Base-by-base conservation (phyloP, 257 asterid genomes). In the Nicotiana paniculata region DNA sequence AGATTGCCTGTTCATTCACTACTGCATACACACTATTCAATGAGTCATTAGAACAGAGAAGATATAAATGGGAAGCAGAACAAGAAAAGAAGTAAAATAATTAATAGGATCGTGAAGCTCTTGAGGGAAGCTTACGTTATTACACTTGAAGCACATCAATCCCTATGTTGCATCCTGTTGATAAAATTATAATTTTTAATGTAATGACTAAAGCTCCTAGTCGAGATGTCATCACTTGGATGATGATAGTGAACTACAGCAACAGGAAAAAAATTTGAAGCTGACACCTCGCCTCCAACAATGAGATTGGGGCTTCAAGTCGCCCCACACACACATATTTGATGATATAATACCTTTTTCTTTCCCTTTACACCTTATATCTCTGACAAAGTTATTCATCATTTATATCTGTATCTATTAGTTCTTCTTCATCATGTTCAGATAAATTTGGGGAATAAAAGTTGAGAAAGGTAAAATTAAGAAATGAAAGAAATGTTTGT, bases 401-500 rank as follows among this genome's bases (percentile, higher is more conserved):
- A 24, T 46, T 65, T 72, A 1, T 24, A 72, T 24, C 79, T 46
- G 18, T 46, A 24, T 72, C 79, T 72, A 46, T 18, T 72, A 13
- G 39, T 46, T 12, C 15, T 18, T 26, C 13, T 46, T 46, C 6
- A 5, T 72, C 79, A 72, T 24, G 24, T 72, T 72, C 24, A 3
- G 61, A 43, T 70, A 72, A 13, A 46, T 72, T 72, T 46, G 37
- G n/a, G 59, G 35, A 51, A 43, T 5, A 12, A 70, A 70, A 21
- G 33, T 43, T 39, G n/a, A 70, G 57, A 39, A 69, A 13, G 6
- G 57, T 70, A 11, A 21, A 68, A 43, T 70, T 11, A 21, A 43
- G 77, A 70, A 70, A 70, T 70, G 78, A 43, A 70, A 70, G 77
- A 39, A 69, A 69, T 48, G 51, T 21, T 17, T 70, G 57, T 32